These are phyloP conservation scores for Boletellus ananas DNA, from an alignment of 768 basidiomycete species.

Conservation along the genomic window DNA sequence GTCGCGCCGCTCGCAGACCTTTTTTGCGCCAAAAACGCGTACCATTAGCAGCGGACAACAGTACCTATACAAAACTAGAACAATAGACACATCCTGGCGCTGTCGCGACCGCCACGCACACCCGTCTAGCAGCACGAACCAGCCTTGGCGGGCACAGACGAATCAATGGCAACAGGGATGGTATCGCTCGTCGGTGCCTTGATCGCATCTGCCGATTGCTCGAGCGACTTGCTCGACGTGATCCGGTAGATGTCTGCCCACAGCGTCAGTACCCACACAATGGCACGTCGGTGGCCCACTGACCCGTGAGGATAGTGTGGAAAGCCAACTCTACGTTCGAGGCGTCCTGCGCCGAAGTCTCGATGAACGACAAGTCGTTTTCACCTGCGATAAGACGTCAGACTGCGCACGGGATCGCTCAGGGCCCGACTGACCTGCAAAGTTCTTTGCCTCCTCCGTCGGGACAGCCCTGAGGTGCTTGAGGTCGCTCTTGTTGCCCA, in stretches of 20 bases:
- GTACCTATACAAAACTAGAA: slow-evolving; percentile 25
- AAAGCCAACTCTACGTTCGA: slow-evolving; percentile 98
- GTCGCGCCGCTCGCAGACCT: slow-evolving; percentile 78
- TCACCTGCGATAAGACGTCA: slow-evolving; percentile 52
- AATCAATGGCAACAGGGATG: slow-evolving; percentile 74
- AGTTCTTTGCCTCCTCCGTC: slow-evolving; percentile 94
- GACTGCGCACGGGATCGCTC: background rate
- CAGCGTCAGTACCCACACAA: slow-evolving; percentile 1
- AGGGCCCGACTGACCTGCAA: slow-evolving; percentile 60
- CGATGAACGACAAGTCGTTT: slow-evolving; percentile 91
- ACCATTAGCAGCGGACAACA: slow-evolving; percentile 26
- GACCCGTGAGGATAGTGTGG: slow-evolving; percentile 92
- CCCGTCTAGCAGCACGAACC: slow-evolving; percentile 61
- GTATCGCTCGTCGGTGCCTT: slow-evolving; percentile 78
- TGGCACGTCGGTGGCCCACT: slow-evolving; percentile 19
- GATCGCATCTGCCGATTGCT: slow-evolving; percentile 75
- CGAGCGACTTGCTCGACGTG: slow-evolving; percentile 92
- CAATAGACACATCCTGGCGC: slow-evolving; percentile 7
- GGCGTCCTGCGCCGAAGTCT: slow-evolving; percentile 99
- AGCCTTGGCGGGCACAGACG: slow-evolving; percentile 47
- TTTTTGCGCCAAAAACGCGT: slow-evolving; percentile 25
- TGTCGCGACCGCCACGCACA: background rate
- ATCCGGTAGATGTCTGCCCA: slow-evolving; percentile 91
- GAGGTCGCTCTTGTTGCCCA: slow-evolving; percentile 99
- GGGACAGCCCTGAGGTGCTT: slow-evolving; percentile 95